Percentiles rank a stretch among this genome's conserved stretches.
These are phyloP conservation scores for Ballota nigra DNA, from an alignment of 257 asterid species.

Conservation along the genomic window DNA sequence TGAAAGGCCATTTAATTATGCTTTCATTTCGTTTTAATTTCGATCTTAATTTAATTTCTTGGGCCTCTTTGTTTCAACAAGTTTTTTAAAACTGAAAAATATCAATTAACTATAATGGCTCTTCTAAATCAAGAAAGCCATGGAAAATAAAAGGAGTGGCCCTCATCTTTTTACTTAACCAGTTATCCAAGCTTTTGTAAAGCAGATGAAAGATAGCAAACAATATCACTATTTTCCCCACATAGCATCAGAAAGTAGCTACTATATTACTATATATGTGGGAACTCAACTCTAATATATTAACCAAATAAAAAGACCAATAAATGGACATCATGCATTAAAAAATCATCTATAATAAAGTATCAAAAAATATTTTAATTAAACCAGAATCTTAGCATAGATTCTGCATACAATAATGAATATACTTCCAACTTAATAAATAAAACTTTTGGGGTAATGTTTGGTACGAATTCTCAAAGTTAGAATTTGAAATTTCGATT, in stretches of 20 bases:
- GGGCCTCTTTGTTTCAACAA: neutral
- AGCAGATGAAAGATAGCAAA: constrained; percentile 29
- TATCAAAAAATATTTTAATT: neutral
- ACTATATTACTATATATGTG: neutral
- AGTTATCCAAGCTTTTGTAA: constrained; percentile 45
- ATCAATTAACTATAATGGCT: constrained; percentile 26
- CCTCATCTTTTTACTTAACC: constrained; percentile 26
- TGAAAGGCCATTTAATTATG: constrained; percentile 11
- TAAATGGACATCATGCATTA: neutral
- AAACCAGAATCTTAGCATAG: constrained; percentile 32
- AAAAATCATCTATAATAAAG: neutral
- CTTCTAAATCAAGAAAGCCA: constrained; percentile 48
- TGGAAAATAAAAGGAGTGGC: constrained; percentile 28
- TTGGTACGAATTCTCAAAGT: neutral
- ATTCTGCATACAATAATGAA: constrained; percentile 29
- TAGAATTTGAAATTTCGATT: neutral
- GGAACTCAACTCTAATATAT: constrained; percentile 5
- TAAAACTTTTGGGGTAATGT: constrained; percentile 10
- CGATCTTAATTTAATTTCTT: neutral
- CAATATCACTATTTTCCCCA: constrained; percentile 23
- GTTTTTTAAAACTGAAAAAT: neutral
- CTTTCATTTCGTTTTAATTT: neutral
- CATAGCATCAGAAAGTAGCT: constrained; percentile 12
- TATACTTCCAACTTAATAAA: neutral
- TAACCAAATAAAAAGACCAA: constrained; percentile 1